Evolutionary conservation across 495 filamentous ascomycete genomes (phyloP), one percentile per base, ranked within the genome.

Genomic region (Penicillium soppii): DNA sequence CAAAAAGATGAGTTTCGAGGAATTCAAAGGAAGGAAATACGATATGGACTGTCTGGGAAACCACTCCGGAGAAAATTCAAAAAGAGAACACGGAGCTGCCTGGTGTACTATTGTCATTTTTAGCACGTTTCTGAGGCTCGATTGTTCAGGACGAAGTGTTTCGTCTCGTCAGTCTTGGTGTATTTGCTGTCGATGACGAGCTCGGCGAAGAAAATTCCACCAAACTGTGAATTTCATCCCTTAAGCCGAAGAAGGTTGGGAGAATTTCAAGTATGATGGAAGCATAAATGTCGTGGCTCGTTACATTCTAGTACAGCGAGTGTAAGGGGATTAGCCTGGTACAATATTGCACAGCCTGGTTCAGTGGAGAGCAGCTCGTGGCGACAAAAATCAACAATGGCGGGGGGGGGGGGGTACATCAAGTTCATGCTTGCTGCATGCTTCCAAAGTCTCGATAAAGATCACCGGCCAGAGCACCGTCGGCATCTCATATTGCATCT

Each of bases 231-330:
- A 36, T 3, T 36, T 36, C 19, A 36, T 36, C 9, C 13, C 33
- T 4, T n/a, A 16, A 10, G 7, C 7, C 16, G 42, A 44, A 44
- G 13, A 25, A 16, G 25, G 30, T 9, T 46, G 43, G 43, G 43
- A 46, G 4, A 16, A 35, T 10, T 46, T 46, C 43, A 32, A 13
- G 13, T 46, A 46, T 35, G 13, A 17, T 9, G n/a, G 35, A 4
- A 46, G 43, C 27, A 20, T 32, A 32, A 17, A 46, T 46, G 29
- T 46, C 43, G 7, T 46, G 21, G 29, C 21, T 4, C 43, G 43
- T 20, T 46, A 46, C 29, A 46, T 26, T 35, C 43, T 46, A 35
- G 29, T 46, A 36, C 43, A 46, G 43, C 43, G 43, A 36, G 43
- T 46, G 43, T 17, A 46, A 12, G 43, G 43, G 22, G 20, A 46